Base-by-base conservation (phyloP, 306 rosid species). In the Rosa persica region DNA sequence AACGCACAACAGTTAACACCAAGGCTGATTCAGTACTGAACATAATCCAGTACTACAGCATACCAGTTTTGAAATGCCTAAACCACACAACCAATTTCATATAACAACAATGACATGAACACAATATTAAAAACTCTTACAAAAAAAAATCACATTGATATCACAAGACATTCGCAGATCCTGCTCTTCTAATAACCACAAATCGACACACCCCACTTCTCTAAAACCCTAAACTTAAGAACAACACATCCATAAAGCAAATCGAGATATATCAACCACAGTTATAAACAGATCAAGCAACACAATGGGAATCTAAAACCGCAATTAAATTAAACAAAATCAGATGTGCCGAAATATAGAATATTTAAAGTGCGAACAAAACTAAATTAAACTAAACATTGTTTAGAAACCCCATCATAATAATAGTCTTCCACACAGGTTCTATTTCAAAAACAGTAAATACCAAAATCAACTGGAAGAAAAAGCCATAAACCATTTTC, bases 381-480 rank as follows among this genome's bases (percentile, higher is more conserved):
- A 7, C 65, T 60, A 19, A 8, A 57, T 15, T 8, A 58, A 42
- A 25, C 70, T 38, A 13, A 44, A 8, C 52, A 75, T 43, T 55
- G 48, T 5, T 38, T 16, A 23, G 4, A 27, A 66, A 19, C 23
- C 6, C 43, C 69, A 57, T 61, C 20, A 57, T 22, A 22, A 61
- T 58, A 25, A 74, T 42, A 43, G 78, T 58, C 57, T 25, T 74
- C 67, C 25, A 52, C 76, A 73, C 12, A 73, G 48, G 69, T 64
- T 64, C 69, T 64, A 52, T 73, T 42, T 17, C 16, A 19, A n/a
- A 30, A 48, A 19, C 10, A 49, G 5, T 74, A 39, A 39, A 55
- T 39, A 40, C 58, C 52, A 61, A 69, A 74, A n/a, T 36, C 36
- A 47, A 61, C 0, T 8, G 6, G 15, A 34, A 47, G 43, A 23